Conservation (phyloP, 2,329 filamentous ascomycete species). For the Calonectria henricotiae region DNA sequence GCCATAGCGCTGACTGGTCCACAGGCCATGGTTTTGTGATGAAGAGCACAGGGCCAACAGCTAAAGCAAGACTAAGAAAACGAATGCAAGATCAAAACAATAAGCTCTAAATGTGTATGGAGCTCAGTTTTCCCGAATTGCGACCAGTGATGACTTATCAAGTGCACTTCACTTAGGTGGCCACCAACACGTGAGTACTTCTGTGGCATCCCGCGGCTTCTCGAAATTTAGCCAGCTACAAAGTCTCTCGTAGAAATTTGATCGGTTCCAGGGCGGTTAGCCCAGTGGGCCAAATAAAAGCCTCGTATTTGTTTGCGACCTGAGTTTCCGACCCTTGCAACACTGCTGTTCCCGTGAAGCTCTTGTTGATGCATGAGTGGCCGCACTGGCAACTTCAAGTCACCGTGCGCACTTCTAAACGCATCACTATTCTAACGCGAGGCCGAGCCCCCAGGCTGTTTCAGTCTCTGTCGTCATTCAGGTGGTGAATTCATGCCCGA, state of each 20-base stretch:
- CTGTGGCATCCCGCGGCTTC: not conserved
- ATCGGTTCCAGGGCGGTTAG: not conserved
- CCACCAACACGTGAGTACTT: constrained; percentile 25
- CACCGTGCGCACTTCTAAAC: constrained; percentile 13
- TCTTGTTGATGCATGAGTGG: constrained; percentile 7
- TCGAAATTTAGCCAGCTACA: not conserved
- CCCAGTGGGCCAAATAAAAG: not conserved
- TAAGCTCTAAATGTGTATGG: not conserved
- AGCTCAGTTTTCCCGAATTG: constrained; percentile 1
- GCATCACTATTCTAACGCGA: constrained; percentile 20
- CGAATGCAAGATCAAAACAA: too few relatives aligned
- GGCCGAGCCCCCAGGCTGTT: not conserved
- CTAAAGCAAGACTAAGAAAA: not conserved
- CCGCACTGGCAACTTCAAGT: not conserved
- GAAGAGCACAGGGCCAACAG: not conserved
- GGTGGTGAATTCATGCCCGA: not conserved
- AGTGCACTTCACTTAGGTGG: not conserved
- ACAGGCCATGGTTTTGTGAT: not conserved
- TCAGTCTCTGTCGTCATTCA: constrained; percentile 7
- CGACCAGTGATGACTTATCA: not conserved
- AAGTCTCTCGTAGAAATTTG: not conserved
- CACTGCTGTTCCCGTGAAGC: constrained; percentile 5
- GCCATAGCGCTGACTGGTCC: not conserved
- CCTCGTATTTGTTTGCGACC: constrained; percentile 3
- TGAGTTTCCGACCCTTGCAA: not conserved